A percentile compares a stretch with the other conserved stretches of the same genome.
Conservation (phyloP, 1,284 basidiomycete species). For the Wallemia hederae region DNA sequence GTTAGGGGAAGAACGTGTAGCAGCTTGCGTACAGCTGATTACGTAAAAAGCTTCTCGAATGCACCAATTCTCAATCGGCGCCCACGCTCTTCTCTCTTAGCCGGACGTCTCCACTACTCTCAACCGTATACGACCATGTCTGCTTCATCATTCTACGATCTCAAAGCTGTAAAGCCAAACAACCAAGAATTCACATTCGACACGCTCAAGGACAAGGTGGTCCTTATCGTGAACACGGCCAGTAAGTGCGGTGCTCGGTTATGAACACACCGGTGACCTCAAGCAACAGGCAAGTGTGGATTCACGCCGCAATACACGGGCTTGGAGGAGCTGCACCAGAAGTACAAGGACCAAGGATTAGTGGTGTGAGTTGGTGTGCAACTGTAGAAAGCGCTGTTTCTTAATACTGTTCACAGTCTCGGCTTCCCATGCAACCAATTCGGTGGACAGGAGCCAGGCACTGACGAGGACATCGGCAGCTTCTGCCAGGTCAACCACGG, state of each 20-base stretch:
- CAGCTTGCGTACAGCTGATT: too few relatives aligned
- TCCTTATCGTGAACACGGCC: slow-evolving; percentile 17
- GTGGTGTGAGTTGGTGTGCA: slow-evolving; percentile 7
- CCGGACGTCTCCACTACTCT: neutral
- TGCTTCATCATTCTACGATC: slow-evolving; percentile 8
- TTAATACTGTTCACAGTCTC: slow-evolving; percentile 5
- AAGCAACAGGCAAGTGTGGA: slow-evolving; percentile 4
- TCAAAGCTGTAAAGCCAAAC: slow-evolving; percentile 9
- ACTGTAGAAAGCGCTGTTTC: neutral
- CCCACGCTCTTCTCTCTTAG: neutral
- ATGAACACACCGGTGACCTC: neutral
- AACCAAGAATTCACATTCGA: neutral
- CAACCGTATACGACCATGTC: neutral
- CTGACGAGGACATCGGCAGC: slow-evolving; percentile 2
- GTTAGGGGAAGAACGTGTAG: too few relatives aligned
- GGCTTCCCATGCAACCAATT: slow-evolving; percentile 18
- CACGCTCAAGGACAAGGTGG: slow-evolving; percentile 17
- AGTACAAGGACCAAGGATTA: slow-evolving; percentile 17
- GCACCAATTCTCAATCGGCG: too few relatives aligned
- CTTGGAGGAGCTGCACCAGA: slow-evolving; percentile 13
- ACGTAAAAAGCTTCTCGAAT: too few relatives aligned
- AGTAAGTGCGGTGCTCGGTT: slow-evolving; percentile 8
- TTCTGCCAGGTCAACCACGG: slow-evolving; percentile 10
- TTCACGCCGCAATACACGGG: slow-evolving; percentile 7
- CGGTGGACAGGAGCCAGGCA: slow-evolving; percentile 7